Conservation (phyloP, 305 asterid species). For the Fraxinus xanthoxyloides region DNA sequence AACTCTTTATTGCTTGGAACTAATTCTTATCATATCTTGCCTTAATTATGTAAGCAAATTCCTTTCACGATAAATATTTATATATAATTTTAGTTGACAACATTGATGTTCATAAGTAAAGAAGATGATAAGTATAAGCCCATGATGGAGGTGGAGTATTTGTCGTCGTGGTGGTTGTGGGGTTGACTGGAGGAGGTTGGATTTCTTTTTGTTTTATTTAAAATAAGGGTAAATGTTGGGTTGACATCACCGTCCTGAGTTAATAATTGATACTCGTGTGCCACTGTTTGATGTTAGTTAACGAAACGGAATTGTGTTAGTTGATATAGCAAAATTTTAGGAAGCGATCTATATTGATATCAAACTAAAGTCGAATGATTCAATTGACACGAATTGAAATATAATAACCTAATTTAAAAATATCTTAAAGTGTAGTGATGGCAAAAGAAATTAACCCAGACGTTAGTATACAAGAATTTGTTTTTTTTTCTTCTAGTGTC, state of each 20-base stretch:
- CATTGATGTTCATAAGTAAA: not conserved
- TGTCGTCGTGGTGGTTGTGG: not conserved
- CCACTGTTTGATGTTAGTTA: too few relatives aligned
- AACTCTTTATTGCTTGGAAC: not conserved
- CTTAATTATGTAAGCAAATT: not conserved
- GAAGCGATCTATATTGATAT: too few relatives aligned
- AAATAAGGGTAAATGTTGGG: not conserved
- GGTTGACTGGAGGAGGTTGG: not conserved
- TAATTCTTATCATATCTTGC: not conserved
- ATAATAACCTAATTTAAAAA: too few relatives aligned
- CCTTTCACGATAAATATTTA: not conserved
- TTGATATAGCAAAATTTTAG: too few relatives aligned
- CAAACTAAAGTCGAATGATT: too few relatives aligned
- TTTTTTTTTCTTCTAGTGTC: not conserved
- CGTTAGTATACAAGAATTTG: not conserved
- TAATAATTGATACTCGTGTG: not conserved
- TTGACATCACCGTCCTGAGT: not conserved
- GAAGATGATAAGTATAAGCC: not conserved
- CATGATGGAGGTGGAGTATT: not conserved
- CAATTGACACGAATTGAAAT: not conserved
- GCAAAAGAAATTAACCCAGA: too few relatives aligned
- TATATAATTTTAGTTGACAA: not conserved
- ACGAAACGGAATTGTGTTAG: too few relatives aligned
- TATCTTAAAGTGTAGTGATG: too few relatives aligned
- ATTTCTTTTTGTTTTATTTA: not conserved